Evolutionary conservation across 148 eudicot species (phyloP).

Genomic region (Vaccinium corymbosum): DNA sequence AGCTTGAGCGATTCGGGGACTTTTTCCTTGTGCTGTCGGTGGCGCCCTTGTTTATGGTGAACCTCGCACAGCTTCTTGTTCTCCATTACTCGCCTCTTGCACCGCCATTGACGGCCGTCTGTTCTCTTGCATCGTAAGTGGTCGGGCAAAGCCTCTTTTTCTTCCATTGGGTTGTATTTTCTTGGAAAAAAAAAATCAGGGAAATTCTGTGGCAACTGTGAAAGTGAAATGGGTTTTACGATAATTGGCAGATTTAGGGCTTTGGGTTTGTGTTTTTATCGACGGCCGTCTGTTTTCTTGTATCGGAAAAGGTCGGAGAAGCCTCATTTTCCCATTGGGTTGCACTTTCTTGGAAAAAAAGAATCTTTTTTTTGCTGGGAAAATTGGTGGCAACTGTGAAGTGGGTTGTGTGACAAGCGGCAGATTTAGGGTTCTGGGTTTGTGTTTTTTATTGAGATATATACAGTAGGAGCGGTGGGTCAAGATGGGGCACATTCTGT

Average conservation of each 20-base stretch:
- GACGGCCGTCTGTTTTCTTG: constrained; percentile 73
- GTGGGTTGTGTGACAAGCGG: background rate
- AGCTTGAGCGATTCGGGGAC: constrained; percentile 81
- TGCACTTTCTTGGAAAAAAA: constrained; percentile 4
- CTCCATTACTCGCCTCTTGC: constrained; percentile 53
- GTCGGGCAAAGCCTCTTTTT: constrained; percentile 36
- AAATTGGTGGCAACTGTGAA: background rate
- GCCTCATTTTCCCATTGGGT: constrained; percentile 24
- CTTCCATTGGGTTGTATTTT: constrained; percentile 24
- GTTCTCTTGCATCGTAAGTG: constrained; percentile 65
- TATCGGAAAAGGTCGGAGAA: constrained; percentile 56
- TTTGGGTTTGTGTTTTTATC: constrained; percentile 15
- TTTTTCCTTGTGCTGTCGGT: constrained; percentile 50
- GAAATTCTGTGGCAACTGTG: background rate
- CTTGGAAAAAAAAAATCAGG: background rate
- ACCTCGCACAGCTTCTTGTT: constrained; percentile 71
- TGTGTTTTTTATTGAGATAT: constrained; percentile 1
- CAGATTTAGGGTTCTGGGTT: constrained; percentile 13
- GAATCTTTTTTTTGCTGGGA: background rate
- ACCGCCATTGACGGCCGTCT: constrained; percentile 91
- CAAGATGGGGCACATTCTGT: background rate
- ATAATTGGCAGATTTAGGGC: background rate
- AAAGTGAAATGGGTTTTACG: background rate
- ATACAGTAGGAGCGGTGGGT: background rate
- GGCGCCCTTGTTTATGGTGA: constrained; percentile 71